A percentile compares a stretch with the other conserved stretches of the same genome.
phyloP scores from a whole-genome alignment of 169 alveolate species.

The Plasmodium vivax region DNA sequence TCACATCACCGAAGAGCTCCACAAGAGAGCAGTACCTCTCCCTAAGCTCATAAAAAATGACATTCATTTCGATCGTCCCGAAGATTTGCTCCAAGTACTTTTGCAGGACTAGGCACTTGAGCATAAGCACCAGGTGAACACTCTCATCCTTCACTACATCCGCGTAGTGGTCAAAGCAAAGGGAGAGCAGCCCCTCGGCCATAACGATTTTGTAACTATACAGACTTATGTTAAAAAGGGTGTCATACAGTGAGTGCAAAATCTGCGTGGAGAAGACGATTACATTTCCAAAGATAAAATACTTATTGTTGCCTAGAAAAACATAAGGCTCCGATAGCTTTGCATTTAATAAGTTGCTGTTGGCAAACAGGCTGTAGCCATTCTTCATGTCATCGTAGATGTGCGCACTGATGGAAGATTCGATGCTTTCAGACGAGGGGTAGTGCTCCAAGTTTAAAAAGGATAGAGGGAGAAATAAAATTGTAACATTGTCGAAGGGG shows the following conservation, averaged over 20 bases:
- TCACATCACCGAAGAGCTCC: constrained; percentile 65
- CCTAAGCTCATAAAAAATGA: constrained; percentile 51
- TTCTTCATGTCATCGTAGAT: constrained; percentile 41
- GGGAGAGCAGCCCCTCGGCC: constrained; percentile 61
- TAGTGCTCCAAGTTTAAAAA: constrained; percentile 14
- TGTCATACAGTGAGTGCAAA: constrained; percentile 42
- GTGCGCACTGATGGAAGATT: constrained; percentile 37
- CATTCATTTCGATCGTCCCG: constrained; percentile 70
- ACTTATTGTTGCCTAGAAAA: constrained; percentile 24
- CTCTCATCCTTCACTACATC: constrained; percentile 11
- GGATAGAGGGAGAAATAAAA: constrained; percentile 40
- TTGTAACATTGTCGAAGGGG: constrained; percentile 45
- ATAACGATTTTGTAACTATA: constrained; percentile 42
- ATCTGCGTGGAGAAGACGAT: constrained; percentile 28
- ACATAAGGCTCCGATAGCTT: constrained; percentile 67
- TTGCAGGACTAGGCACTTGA: constrained; percentile 21
- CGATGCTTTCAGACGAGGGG: constrained; percentile 45
- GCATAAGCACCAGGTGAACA: constrained; percentile 29
- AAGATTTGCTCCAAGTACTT: constrained; percentile 38
- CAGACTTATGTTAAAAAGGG: constrained; percentile 41
- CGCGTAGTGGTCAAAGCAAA: constrained; percentile 49
- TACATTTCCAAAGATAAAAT: constrained; percentile 52
- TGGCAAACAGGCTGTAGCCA: constrained; percentile 60
- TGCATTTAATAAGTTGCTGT: constrained; percentile 45
- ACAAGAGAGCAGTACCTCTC: constrained; percentile 63